Base-by-base conservation (phyloP, 257 asterid species). In the Solanum chilense region DNA sequence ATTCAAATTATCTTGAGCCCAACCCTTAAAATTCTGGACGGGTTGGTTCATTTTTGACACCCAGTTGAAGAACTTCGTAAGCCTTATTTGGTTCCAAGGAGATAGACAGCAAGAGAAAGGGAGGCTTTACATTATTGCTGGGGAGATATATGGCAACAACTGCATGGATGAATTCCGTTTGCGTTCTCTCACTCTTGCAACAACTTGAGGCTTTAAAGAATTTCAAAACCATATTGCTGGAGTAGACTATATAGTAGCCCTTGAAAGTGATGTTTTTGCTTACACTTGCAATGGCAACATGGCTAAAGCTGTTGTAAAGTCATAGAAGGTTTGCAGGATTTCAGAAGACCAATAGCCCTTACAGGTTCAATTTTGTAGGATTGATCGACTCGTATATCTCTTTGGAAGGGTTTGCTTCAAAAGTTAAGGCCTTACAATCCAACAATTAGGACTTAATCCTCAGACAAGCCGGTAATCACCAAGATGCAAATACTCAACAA, bases 281-380 rank as follows among this genome's bases (percentile, higher is more conserved):
- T 39, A 39, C 42, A 39, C 42, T 39, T 39, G 0, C 42, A 7
- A 39, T 39, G 42, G 42, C 9, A 39, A 39, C 7, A 39, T 39
- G 42, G 42, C 42, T 7, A 39, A 39, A 9, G 42, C 98, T 1
- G 99, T 97, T 97, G 41, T 98, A 94, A 86, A 98, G 99, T 27
- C 99, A 97, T 76, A 86, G 98, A 84, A 89, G 92, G 85, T 97
- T 95, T 62, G 96, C 92, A 70, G 99, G 99, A 18, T 95, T 94
- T 52, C 90, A 90, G 56, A 93, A 94, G 92, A 97, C 99, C 3
- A 94, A 95, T 82, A 95, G 93, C 83, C 99, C 98, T 0, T 97
- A 97, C 94, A 94, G 98, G 98, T 89, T 92, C 21, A 92, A 90
- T 52, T 92, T 95, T 86, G 99, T 96, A 76, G 85, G 91, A 47